Evolutionary conservation across 179 eudicot species (phyloP), one percentile per base, ranked within the genome.

Genomic region (Drosera spatulata): DNA sequence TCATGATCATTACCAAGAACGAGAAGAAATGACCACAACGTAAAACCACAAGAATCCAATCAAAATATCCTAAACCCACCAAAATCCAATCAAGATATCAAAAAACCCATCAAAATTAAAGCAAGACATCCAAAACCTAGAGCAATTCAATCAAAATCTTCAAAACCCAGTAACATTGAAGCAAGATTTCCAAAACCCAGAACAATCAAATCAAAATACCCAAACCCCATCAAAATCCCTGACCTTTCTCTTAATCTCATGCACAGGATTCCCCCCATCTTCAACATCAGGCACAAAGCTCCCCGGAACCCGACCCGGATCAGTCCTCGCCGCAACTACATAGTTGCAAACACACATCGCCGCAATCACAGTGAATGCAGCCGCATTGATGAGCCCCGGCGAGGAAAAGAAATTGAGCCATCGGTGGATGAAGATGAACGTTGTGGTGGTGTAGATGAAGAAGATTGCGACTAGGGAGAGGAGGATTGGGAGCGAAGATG

Each of bases 161-260:
- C 33, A 22, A 22, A 22, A 22, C 33, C 33, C 33, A 22, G 33
- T 22, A 22, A 22, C 33, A 22, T 22, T 22, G 33, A 22, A 22
- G 33, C 33, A 22, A 22, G 33, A 22, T 22, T 22, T 22, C 33
- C 33, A 22, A 22, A 22, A 22, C 33, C 33, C 33, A 22, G 33
- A 22, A 22, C 33, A 22, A 22, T 22, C 33, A 22, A 22, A 22
- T 22, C 33, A 22, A 22, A 22, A 22, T 22, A 22, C 33, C 33
- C 33, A 22, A 22, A 22, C 33, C 33, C 33, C 33, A 22, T 22
- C 33, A 22, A 22, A 22, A 22, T 22, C 33, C 33, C 33, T 22
- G 33, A 82, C 99, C 96, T 88, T 93, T 61, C 95, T 89, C 70
- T 93, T 93, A 76, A 89, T 84, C 83, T 93, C 99, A 22, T 93